Evolutionary conservation across 805 yeast genomes (phyloP).

Genomic region (Teunomyces stri): DNA sequence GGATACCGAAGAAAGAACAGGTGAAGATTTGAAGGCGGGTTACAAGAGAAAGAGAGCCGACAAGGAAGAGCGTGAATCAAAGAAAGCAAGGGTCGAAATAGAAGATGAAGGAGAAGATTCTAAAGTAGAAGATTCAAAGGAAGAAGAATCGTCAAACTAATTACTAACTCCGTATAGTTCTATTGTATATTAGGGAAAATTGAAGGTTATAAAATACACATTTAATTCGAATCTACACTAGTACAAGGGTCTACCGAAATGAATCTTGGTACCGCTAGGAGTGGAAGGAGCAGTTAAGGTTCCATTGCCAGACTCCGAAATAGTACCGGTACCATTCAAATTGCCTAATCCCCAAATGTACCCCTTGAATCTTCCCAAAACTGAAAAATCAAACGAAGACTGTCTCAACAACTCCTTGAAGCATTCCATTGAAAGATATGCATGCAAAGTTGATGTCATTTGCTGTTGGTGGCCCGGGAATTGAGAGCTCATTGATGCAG

Average conservation of each 20-base stretch:
- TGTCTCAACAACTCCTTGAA: constrained; percentile 53
- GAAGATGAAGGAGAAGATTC: constrained; percentile 15
- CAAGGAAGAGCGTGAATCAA: constrained; percentile 35
- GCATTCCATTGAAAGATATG: constrained; percentile 62
- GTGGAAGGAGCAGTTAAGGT: constrained; percentile 18
- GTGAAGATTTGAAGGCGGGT: constrained; percentile 54
- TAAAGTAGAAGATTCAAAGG: constrained; percentile 17
- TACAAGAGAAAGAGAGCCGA: constrained; percentile 54
- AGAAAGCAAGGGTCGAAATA: constrained; percentile 18
- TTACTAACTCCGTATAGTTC: constrained; percentile 2
- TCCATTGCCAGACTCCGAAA: constrained; percentile 5
- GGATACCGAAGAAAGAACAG: constrained; percentile 58
- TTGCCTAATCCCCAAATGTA: constrained; percentile 51
- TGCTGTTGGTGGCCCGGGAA: constrained; percentile 23
- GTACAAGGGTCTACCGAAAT: constrained; percentile 26
- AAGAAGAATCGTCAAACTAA: constrained; percentile 28
- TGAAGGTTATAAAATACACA: constrained; percentile 4
- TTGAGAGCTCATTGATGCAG: constrained; percentile 14
- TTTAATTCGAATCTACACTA: not conserved
- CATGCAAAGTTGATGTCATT: constrained; percentile 54
- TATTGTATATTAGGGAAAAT: constrained; percentile 4
- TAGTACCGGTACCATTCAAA: constrained; percentile 13
- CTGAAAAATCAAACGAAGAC: constrained; percentile 18
- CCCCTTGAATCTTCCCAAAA: constrained; percentile 42
- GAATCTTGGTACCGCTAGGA: constrained; percentile 24